A percentile compares a stretch with the other conserved stretches of the same genome.
These are phyloP conservation scores for Fabrea salina DNA, from an alignment of 169 alveolate species.

Conservation along the genomic window DNA sequence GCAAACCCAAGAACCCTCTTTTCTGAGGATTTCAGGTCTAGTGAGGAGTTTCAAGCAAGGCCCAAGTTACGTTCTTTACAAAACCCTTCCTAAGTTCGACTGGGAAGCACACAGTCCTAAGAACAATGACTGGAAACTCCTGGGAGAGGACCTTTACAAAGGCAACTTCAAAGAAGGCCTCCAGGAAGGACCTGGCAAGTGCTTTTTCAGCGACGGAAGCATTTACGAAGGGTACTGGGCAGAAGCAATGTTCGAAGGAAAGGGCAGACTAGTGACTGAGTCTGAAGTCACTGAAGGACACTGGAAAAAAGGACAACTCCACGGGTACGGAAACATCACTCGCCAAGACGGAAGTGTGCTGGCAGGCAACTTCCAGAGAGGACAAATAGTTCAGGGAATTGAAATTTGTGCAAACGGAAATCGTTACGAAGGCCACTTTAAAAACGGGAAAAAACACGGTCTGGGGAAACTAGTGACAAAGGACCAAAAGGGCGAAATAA, in stretches of 20 bases:
- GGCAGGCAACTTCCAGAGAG: neutral
- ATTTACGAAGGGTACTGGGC: neutral
- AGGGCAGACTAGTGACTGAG: neutral
- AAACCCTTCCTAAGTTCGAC: too few relatives aligned
- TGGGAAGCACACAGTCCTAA: too few relatives aligned
- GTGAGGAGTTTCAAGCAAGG: too few relatives aligned
- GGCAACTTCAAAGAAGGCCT: neutral
- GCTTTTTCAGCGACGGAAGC: neutral
- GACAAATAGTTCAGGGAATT: neutral
- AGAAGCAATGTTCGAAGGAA: neutral
- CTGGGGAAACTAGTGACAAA: conserved; percentile 38
- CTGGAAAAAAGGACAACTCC: neutral
- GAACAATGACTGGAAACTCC: too few relatives aligned
- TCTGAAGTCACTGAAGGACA: neutral
- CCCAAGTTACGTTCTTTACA: too few relatives aligned
- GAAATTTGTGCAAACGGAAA: too few relatives aligned
- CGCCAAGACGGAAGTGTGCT: neutral
- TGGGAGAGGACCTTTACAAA: too few relatives aligned
- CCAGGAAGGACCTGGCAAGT: neutral
- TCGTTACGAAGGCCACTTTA: conserved; percentile 58
- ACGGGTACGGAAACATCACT: neutral
- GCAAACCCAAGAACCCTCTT: too few relatives aligned
- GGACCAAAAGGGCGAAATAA: too few relatives aligned
- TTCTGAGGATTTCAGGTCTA: too few relatives aligned
- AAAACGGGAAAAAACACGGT: conserved; percentile 53